Evolutionary conservation across 148 eudicot species (phyloP).

Genomic region (Vaccinium macrocarpon): DNA sequence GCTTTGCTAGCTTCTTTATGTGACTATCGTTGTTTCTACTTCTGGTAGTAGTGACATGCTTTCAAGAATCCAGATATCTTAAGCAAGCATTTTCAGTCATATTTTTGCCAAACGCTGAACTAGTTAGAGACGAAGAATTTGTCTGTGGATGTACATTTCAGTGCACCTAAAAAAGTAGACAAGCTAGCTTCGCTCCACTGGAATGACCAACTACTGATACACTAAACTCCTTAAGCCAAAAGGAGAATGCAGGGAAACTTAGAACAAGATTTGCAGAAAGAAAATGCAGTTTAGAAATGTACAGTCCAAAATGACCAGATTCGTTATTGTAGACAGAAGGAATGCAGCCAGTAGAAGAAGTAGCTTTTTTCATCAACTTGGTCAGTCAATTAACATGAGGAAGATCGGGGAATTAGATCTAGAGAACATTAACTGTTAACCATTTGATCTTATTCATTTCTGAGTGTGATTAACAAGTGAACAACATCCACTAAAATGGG

Average conservation of each 20-base stretch:
- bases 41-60: not conserved
- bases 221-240: not conserved
- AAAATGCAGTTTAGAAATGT: not conserved
- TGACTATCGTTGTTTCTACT: constrained; percentile 3
- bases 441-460: not conserved
- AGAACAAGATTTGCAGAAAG: not conserved
- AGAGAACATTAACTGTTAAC: not conserved
- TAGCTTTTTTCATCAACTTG: not conserved
- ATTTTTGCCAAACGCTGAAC: too few species aligned
- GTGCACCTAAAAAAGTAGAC: not conserved
- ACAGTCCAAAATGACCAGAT: not conserved
- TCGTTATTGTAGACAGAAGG: not conserved
- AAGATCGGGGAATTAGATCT: not conserved
- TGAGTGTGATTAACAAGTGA: too few species aligned
- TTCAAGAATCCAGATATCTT: not conserved
- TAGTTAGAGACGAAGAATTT: too few species aligned
- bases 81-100: not conserved
- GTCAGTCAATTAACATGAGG: not conserved
- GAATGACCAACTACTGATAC: not conserved
- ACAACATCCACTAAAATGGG: too few species aligned
- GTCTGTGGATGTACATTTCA: not conserved
- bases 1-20: constrained; percentile 12
- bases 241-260: not conserved
- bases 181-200: not conserved
- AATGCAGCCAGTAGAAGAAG: not conserved